phyloP scores from a whole-genome alignment of 164 flowering plant species.

The Chimonanthus salicifolius region DNA sequence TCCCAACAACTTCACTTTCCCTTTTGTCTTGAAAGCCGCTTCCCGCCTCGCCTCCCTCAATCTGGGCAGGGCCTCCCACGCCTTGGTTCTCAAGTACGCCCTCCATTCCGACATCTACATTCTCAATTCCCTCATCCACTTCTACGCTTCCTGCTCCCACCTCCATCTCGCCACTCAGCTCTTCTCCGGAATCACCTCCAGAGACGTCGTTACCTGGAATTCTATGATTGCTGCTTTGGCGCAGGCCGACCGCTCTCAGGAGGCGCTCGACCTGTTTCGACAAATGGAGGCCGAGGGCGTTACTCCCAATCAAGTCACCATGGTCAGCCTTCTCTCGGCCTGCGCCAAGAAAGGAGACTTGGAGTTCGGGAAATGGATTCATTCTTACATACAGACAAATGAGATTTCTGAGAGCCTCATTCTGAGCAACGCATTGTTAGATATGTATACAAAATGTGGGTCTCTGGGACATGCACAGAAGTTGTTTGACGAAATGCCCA shows the following conservation, averaged over 20 bases:
- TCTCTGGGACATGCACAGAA: constrained; percentile 39
- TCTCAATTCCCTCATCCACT: constrained; percentile 52
- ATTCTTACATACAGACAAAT: constrained; percentile 39
- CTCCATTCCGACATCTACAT: constrained; percentile 41
- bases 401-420: constrained; percentile 29
- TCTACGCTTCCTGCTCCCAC: constrained; percentile 48
- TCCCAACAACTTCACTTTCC: constrained; percentile 65
- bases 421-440: constrained; percentile 58
- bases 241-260: constrained; percentile 32
- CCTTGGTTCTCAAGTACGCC: constrained; percentile 44
- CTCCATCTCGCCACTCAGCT: constrained; percentile 37
- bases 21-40: constrained; percentile 59
- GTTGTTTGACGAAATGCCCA: constrained; percentile 47
- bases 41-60: constrained; percentile 29
- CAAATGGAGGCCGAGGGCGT: constrained; percentile 40
- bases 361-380: constrained; percentile 53
- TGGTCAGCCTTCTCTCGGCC: constrained; percentile 62
- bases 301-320: constrained; percentile 51
- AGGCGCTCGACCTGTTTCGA: constrained; percentile 46
- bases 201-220: constrained; percentile 78
- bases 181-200: constrained; percentile 38
- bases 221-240: constrained; percentile 59
- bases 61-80: constrained; percentile 47
- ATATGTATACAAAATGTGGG: constrained; percentile 72
- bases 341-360: constrained; percentile 51